A percentile compares a stretch with the other conserved stretches of the same genome.
These are phyloP conservation scores for Mercurialis annua DNA, from an alignment of 345 rosid genomes.

Conservation along the genomic window DNA sequence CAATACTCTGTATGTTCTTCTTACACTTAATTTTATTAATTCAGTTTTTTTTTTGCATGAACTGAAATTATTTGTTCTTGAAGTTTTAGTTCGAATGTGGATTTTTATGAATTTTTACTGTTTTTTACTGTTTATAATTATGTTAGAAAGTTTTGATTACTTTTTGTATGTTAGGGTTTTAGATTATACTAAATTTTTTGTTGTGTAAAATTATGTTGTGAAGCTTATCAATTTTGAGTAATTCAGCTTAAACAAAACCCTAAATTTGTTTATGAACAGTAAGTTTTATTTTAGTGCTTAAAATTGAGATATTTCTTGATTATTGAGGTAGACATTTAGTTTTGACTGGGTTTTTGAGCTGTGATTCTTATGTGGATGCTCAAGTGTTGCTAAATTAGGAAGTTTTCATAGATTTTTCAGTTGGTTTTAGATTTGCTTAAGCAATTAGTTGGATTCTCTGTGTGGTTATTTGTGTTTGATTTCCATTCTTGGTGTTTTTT, in stretches of 20 bases:
- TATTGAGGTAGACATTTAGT: background rate
- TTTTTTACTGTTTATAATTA: too few species aligned
- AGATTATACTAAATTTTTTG: too few species aligned
- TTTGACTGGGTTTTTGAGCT: background rate
- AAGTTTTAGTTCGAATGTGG: background rate
- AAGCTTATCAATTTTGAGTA: too few species aligned
- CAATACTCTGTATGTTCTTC: conserved; percentile 48
- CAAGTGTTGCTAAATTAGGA: background rate
- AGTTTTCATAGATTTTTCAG: background rate
- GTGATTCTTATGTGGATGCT: background rate
- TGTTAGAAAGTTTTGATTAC: too few species aligned
- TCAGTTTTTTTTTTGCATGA: background rate
- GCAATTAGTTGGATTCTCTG: background rate
- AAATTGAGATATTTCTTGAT: background rate
- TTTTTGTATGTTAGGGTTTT: too few species aligned
- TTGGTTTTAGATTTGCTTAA: background rate
- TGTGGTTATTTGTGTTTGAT: too few species aligned
- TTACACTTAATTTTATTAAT: background rate
- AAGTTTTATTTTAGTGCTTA: background rate
- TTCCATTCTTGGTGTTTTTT: background rate
- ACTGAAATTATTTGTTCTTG: background rate
- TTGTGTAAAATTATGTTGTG: too few species aligned
- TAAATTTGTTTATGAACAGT: too few species aligned
- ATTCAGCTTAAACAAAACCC: too few species aligned
- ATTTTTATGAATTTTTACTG: too few species aligned